Base-by-base conservation (phyloP, 192 early-diverging fungal genomes). In the Bifiguratus adelaidae region DNA sequence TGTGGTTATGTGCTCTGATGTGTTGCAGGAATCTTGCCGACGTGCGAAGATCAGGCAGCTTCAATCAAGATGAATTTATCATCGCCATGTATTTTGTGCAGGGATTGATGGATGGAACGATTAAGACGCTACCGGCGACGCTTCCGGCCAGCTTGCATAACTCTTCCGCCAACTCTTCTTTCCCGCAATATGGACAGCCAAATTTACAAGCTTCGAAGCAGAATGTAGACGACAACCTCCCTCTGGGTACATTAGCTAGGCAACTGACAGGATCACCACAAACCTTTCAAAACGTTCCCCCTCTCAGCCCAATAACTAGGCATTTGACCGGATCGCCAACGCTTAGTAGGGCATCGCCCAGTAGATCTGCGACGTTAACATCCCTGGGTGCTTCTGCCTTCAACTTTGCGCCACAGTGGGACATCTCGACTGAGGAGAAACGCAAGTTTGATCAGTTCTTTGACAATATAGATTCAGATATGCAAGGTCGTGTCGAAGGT, bases 1-100 rank as follows among this genome's bases (percentile, higher is more conserved):
- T 35, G 46, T 33, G 9, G 20, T 23, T 21, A 43, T 12, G 19
- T n/a, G 5, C 18, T 36, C 23, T n/a, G 12, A 24, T 12, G 3
- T 15, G 7, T 26, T 26, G 24, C 51, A 85, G 82, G 84, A 38
- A 48, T 43, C 58, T 97, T 51, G 88, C 84, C 3, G 92, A 97
- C 55, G 76, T 80, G 9, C 73, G 77, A 27, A 48, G 63, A 1
- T 62, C 78, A 16, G 86, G 86, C 34, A 74, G 78, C 41, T 58
- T 97, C 25, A 76, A 80, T 44, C 66, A 87, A 41, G 65, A 77
- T 7, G 89, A 93, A 56, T 97, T 97, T 60, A 74, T 84, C 32
- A 78, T 89, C 41, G 90, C 89, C 29, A 95, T 97, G 91, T 76
- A 80, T 53, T 83, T 88, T 48, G 82, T 97, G 44, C 76, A 83